phyloP scores from a whole-genome alignment of 495 filamentous ascomycete species.

The Penicillium silybi region DNA sequence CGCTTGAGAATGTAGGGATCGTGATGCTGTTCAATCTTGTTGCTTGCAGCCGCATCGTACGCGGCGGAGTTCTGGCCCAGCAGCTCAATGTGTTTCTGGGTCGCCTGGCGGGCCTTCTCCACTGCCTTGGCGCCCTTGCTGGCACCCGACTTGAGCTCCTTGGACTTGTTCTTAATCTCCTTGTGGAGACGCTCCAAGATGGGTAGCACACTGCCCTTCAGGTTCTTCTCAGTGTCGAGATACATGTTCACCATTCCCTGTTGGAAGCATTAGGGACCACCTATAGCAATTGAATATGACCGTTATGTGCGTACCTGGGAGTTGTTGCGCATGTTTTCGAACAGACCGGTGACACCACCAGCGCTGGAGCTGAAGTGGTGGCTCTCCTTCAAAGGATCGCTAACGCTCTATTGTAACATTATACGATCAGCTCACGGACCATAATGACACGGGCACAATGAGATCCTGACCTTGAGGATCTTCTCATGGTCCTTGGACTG shows the following conservation, averaged over 20 bases:
- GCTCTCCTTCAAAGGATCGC: constrained; percentile 77
- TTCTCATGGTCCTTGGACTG: constrained; percentile 95
- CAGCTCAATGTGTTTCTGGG: constrained; percentile 95
- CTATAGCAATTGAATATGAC: too few relatives aligned
- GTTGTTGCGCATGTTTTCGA: constrained; percentile 89
- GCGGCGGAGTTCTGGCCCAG: constrained; percentile 76
- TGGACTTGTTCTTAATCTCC: constrained; percentile 92
- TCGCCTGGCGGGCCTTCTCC: constrained; percentile 77
- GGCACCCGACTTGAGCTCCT: constrained; percentile 82
- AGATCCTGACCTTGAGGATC: constrained; percentile 68
- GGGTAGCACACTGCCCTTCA: constrained; percentile 79
- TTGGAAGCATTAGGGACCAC: background rate
- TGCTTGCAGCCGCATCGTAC: constrained; percentile 64
- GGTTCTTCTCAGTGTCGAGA: constrained; percentile 78
- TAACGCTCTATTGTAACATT: constrained; percentile 59
- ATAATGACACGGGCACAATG: background rate
- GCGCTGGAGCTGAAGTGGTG: constrained; percentile 86
- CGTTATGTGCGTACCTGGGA: constrained; percentile 58
- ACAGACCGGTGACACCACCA: constrained; percentile 80
- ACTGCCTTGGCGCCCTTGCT: constrained; percentile 83
- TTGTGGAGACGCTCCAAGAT: constrained; percentile 86
- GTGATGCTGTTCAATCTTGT: constrained; percentile 59
- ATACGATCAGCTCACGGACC: background rate
- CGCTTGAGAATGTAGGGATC: constrained; percentile 89
- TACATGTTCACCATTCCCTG: constrained; percentile 81